Evolutionary conservation across 2,329 filamentous ascomycete genomes (phyloP), one percentile per base, ranked within the genome.

Genomic region (Alternaria brassicae): DNA sequence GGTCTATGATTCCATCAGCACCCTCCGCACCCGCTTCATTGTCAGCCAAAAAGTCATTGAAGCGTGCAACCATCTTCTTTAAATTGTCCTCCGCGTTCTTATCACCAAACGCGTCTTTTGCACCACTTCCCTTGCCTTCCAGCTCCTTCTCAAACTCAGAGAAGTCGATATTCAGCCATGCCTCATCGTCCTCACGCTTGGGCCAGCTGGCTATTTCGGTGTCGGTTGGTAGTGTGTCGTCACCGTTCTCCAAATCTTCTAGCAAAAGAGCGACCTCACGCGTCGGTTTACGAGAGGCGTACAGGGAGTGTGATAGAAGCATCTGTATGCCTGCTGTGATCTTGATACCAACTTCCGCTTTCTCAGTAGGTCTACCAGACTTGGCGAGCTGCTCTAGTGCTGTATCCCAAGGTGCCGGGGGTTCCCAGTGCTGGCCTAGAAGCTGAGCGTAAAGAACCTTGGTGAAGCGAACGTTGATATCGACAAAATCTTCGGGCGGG

Each of bases 151-250:
- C 93, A 56, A 99, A 92, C 62, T 97, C 93, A 17, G 90, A 85
- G 67, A 92, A 97, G 72, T 93, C 89, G 57, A 99, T 96, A 68
- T 98, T 89, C 65, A 99, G 83, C 95, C 95, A 99, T 21, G 86
- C 84, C 69, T 98, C 95, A 68, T 93, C 88, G 61, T 98, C 94
- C 49, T 94, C 86, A n/a, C 81, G 83, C 28, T 81, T 78, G 3
- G 84, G 81, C 94, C 95, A 98, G 2, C 74, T 69, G 25, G 78
- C 77, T 9, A 98, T 92, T n/a, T 94, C 91, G 0, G 82, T 78
- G 67, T 96, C 85, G 0, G 83, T 86, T 0, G 95, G 94, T 1
- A 98, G 81, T 2, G 68, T 61, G 25, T 89, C 86, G 12, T 93
- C 90, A 2, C 92, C 92, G 53, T 88, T 87, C 8, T 87, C 83